Evolutionary conservation across 2,329 filamentous ascomycete species (phyloP).

Genomic region (Fusarium nanum): DNA sequence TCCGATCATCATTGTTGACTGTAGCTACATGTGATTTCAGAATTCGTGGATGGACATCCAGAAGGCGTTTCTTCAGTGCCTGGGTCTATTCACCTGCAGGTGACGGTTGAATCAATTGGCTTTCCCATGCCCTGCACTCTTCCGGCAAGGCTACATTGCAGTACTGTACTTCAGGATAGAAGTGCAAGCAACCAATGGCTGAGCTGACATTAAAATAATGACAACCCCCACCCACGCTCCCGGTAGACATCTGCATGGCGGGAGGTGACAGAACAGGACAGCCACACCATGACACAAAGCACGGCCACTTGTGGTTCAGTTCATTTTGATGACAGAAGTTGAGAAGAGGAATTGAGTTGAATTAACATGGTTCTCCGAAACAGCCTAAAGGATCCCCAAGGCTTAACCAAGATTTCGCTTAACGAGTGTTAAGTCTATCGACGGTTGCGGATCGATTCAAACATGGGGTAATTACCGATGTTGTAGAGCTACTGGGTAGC

Average conservation of each 20-base stretch:
- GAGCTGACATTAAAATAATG: conserved; percentile 29
- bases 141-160: conserved; percentile 22
- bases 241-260: conserved; percentile 32
- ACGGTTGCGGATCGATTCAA: conserved; percentile 11
- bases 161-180: not conserved
- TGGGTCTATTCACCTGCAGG: not conserved
- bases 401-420: conserved; percentile 26
- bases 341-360: conserved; percentile 1
- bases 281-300: conserved; percentile 32
- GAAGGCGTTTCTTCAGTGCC: not conserved
- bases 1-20: not conserved
- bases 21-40: not conserved
- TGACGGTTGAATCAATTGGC: not conserved
- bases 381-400: not conserved
- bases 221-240: conserved; percentile 9
- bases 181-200: conserved; percentile 25
- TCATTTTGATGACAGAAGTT: not conserved
- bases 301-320: conserved; percentile 21
- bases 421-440: conserved; percentile 1
- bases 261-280: conserved; percentile 2
- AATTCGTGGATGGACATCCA: not conserved
- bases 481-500: not conserved
- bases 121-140: conserved; percentile 7
- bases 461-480: conserved; percentile 24
- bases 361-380: not conserved